Percentiles rank a stretch among this genome's conserved stretches.
These are phyloP conservation scores for Oidium heveae DNA, from an alignment of 2,329 filamentous ascomycete species.

Conservation along the genomic window DNA sequence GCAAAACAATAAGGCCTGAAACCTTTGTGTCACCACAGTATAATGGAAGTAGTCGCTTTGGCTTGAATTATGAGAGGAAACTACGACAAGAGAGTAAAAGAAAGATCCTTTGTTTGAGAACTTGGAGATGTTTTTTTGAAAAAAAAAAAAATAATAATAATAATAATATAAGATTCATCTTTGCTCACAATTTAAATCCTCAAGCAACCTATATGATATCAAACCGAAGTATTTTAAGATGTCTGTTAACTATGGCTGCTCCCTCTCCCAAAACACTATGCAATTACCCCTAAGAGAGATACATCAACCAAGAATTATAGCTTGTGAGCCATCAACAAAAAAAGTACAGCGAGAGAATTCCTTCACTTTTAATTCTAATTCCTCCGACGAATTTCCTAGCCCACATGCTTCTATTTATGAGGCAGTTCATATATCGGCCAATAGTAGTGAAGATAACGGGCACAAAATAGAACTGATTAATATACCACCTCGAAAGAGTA, in stretches of 20 bases:
- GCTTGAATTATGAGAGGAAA: neutral
- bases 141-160: neutral
- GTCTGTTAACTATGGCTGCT: neutral
- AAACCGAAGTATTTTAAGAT: neutral
- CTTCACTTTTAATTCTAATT: slow-evolving; percentile 12
- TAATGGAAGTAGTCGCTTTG: neutral
- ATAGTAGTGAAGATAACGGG: slow-evolving; percentile 11
- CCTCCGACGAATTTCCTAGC: slow-evolving; percentile 16
- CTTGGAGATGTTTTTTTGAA: neutral
- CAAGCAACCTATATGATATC: neutral
- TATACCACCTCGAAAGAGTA: slow-evolving; percentile 2
- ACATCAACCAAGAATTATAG: slow-evolving; percentile 4
- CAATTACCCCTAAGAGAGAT: slow-evolving; percentile 3
- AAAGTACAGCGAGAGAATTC: slow-evolving; percentile 14
- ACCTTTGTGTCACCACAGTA: neutral
- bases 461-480: slow-evolving; percentile 5
- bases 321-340: slow-evolving; percentile 4
- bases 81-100: neutral
- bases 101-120: neutral
- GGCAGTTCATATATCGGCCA: slow-evolving; percentile 15
- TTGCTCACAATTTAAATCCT: neutral
- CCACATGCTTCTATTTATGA: slow-evolving; percentile 17
- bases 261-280: neutral
- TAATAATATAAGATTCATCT: neutral
- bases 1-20: neutral